phyloP scores from a whole-genome alignment of 768 basidiomycete species.

The Albatrellus ellisii region DNA sequence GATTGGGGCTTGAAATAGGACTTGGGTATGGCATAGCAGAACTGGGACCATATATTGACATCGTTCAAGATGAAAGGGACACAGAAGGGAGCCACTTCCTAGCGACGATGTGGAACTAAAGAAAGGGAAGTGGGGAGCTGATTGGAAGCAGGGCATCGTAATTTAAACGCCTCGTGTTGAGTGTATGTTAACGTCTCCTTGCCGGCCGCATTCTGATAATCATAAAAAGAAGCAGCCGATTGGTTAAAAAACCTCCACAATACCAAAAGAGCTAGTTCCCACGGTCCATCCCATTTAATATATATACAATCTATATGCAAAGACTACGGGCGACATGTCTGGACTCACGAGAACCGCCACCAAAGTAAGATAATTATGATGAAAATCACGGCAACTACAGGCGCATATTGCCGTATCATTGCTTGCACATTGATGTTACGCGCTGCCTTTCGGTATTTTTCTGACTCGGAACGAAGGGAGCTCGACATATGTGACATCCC shows the following conservation, averaged over 20 bases:
- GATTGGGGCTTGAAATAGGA: conserved; percentile 7
- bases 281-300: neutral
- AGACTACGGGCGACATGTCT: too few relatives aligned
- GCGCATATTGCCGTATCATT: conserved; percentile 92
- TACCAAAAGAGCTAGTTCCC: neutral
- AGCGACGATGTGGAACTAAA: neutral
- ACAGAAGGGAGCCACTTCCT: conserved; percentile 1
- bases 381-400: conserved; percentile 70
- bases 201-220: too few relatives aligned
- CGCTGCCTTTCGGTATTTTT: conserved; percentile 94
- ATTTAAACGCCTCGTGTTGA: neutral
- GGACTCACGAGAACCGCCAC: conserved; percentile 56
- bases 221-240: too few relatives aligned
- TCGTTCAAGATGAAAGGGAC: neutral
- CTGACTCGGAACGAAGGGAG: conserved; percentile 88
- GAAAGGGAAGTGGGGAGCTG: neutral
- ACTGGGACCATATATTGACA: conserved; percentile 11
- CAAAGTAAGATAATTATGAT: conserved; percentile 67
- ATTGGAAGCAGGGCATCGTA: too few relatives aligned
- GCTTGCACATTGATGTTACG: conserved; percentile 90
- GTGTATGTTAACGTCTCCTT: too few relatives aligned
- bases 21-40: conserved; percentile 9
- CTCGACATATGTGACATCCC: conserved; percentile 97
- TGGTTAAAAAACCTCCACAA: too few relatives aligned
- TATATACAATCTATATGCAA: conserved; percentile 4